A percentile compares a stretch with the other conserved stretches of the same genome.
Conservation (phyloP, 2,329 filamentous ascomycete species). For the Alternaria sp. region DNA sequence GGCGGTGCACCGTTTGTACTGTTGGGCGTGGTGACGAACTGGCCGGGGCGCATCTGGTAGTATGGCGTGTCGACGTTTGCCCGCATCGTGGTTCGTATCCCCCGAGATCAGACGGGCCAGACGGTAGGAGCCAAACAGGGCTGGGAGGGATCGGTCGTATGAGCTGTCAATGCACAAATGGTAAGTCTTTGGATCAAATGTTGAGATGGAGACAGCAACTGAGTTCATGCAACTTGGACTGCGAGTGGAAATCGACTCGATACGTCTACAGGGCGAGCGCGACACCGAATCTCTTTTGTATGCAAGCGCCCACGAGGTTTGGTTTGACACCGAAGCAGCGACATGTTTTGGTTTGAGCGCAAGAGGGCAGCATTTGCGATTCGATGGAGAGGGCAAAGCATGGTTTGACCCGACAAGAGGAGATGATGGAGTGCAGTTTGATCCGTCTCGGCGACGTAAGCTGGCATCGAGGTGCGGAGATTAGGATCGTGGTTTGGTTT, state of each 20-base stretch:
- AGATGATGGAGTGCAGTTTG: constrained; percentile 1
- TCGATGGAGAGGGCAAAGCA: constrained; percentile 7
- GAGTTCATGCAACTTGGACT: neutral
- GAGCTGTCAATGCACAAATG: constrained; percentile 23
- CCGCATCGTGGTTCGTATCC: constrained; percentile 31
- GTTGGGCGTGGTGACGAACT: constrained; percentile 30
- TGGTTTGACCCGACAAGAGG: constrained; percentile 15
- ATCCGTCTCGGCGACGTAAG: constrained; percentile 1
- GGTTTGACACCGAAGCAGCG: constrained; percentile 18
- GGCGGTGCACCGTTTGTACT: constrained; percentile 29
- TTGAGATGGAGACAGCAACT: neutral
- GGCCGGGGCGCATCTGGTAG: constrained; percentile 40
- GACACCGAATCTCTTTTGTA: constrained; percentile 27
- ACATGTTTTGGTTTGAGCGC: constrained; percentile 23
- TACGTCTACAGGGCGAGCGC: constrained; percentile 6
- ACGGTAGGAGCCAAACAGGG: constrained; percentile 11
- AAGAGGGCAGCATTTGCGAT: constrained; percentile 14
- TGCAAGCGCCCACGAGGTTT: constrained; percentile 16
- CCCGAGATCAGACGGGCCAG: constrained; percentile 15
- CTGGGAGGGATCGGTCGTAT: neutral
- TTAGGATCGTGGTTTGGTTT: constrained; percentile 14
- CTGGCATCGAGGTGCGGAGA: constrained; percentile 5
- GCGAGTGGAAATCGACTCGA: constrained; percentile 17
- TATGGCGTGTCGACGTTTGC: constrained; percentile 43
- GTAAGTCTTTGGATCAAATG: constrained; percentile 28